Percentiles rank a stretch among this genome's conserved stretches.
phyloP scores from a whole-genome alignment of 441 rosid species.

The Gossypium davidsonii region DNA sequence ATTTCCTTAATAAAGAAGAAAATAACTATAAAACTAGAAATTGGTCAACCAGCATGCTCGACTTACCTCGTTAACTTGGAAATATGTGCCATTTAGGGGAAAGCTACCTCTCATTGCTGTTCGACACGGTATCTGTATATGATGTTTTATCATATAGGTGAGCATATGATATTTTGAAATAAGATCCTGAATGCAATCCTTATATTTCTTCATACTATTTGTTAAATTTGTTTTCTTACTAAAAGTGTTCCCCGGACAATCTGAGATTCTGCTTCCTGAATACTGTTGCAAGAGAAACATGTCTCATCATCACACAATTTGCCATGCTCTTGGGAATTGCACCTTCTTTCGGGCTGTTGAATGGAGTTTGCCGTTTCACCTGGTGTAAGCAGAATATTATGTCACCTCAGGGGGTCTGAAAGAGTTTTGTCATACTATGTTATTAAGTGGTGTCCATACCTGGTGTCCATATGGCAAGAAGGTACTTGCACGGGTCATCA shows the following conservation, averaged over 20 bases:
- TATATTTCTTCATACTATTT: background rate
- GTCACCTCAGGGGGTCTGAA: background rate
- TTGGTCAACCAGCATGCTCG: background rate
- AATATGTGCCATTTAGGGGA: constrained; percentile 58
- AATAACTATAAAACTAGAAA: background rate
- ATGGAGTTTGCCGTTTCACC: constrained; percentile 54
- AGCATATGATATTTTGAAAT: background rate
- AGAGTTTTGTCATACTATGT: background rate
- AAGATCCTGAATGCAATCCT: background rate
- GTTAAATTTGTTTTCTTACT: constrained; percentile 27
- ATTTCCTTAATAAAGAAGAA: constrained; percentile 1
- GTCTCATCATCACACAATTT: constrained; percentile 33
- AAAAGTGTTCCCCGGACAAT: constrained; percentile 55
- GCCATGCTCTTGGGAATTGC: constrained; percentile 35
- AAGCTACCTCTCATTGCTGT: constrained; percentile 61
- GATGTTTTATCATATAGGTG: constrained; percentile 15
- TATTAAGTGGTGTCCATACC: constrained; percentile 22
- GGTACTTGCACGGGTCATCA: constrained; percentile 48
- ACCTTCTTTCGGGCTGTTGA: constrained; percentile 34
- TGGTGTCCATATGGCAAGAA: constrained; percentile 64
- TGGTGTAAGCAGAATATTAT: constrained; percentile 17
- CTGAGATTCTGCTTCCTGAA: constrained; percentile 46
- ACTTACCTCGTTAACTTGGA: constrained; percentile 57
- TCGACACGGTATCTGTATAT: constrained; percentile 48
- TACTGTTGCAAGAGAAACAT: constrained; percentile 44